Percentiles rank a stretch among this genome's conserved stretches.
phyloP scores from a whole-genome alignment of 495 filamentous ascomycete genomes.

The Xylaria sp. region DNA sequence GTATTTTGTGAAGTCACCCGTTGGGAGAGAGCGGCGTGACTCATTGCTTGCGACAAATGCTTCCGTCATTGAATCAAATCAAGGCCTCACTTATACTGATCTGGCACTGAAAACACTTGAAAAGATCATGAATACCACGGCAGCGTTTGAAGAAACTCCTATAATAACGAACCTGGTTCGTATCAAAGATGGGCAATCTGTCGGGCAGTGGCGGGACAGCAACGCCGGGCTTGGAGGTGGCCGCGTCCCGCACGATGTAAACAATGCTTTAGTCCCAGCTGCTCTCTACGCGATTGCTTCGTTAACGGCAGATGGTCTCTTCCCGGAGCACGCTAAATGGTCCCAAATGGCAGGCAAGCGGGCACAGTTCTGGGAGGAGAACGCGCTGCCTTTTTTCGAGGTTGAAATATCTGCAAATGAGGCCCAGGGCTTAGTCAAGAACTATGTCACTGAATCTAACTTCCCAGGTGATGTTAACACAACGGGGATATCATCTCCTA shows the following conservation, averaged over 20 bases:
- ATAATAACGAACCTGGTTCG: slow-evolving; percentile 61
- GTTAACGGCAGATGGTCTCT: slow-evolving; percentile 58
- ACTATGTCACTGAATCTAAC: slow-evolving; percentile 51
- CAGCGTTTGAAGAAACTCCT: slow-evolving; percentile 54
- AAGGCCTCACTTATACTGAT: slow-evolving; percentile 58
- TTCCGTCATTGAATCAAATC: slow-evolving; percentile 54
- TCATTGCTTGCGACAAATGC: slow-evolving; percentile 60
- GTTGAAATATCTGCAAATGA: slow-evolving; percentile 51
- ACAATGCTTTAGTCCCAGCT: slow-evolving; percentile 67
- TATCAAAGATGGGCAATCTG: slow-evolving; percentile 60
- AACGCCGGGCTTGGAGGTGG: slow-evolving; percentile 67
- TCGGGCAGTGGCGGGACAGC: slow-evolving; percentile 70
- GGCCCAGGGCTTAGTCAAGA: slow-evolving; percentile 53
- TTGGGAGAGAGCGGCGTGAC: slow-evolving; percentile 49
- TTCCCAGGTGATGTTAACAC: slow-evolving; percentile 57
- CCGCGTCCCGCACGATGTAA: slow-evolving; percentile 70
- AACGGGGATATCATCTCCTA: slow-evolving; percentile 28
- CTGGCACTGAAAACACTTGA: slow-evolving; percentile 60
- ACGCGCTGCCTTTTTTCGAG: slow-evolving; percentile 65
- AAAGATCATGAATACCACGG: slow-evolving; percentile 63
- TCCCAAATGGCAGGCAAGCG: slow-evolving; percentile 51
- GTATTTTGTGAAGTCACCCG: slow-evolving; percentile 60
- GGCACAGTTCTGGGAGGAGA: slow-evolving; percentile 69
- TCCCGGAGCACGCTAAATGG: slow-evolving; percentile 58
- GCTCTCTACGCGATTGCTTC: slow-evolving; percentile 64